phyloP scores from a whole-genome alignment of 2,329 filamentous ascomycete genomes.

The Penicillium expansum region DNA sequence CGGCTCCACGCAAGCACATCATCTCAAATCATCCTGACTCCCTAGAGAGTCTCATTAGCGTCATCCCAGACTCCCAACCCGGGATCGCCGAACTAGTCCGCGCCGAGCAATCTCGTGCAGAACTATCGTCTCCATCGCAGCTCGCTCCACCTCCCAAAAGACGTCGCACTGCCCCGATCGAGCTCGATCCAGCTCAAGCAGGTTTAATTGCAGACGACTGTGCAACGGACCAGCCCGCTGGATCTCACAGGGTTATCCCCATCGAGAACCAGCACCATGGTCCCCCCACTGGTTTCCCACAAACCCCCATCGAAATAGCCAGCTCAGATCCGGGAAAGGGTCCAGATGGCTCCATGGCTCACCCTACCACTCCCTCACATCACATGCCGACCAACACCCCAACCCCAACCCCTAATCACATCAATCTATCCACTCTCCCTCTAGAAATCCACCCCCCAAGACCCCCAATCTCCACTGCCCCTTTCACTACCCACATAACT shows the following conservation, averaged over 20 bases:
- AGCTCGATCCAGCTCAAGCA: background rate
- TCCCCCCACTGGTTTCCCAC: background rate
- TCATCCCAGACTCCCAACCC: constrained; percentile 43
- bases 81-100: constrained; percentile 9
- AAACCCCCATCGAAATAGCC: background rate
- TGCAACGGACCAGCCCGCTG: background rate
- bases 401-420: background rate
- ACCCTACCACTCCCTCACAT: background rate
- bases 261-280: background rate
- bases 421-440: constrained; percentile 25
- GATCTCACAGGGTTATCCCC: background rate
- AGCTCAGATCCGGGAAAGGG: background rate
- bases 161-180: background rate
- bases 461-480: constrained; percentile 49
- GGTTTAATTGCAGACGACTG: background rate
- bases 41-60: constrained; percentile 37
- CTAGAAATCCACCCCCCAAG: constrained; percentile 52
- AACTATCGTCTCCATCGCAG: background rate
- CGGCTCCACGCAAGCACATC: background rate
- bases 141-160: background rate
- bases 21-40: constrained; percentile 18
- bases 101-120: background rate
- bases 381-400: background rate
- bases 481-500: constrained; percentile 58
- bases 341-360: background rate